Percentiles rank a stretch among this genome's conserved stretches.
phyloP scores from a whole-genome alignment of 805 yeast species.

The Lachancea mirantina region DNA sequence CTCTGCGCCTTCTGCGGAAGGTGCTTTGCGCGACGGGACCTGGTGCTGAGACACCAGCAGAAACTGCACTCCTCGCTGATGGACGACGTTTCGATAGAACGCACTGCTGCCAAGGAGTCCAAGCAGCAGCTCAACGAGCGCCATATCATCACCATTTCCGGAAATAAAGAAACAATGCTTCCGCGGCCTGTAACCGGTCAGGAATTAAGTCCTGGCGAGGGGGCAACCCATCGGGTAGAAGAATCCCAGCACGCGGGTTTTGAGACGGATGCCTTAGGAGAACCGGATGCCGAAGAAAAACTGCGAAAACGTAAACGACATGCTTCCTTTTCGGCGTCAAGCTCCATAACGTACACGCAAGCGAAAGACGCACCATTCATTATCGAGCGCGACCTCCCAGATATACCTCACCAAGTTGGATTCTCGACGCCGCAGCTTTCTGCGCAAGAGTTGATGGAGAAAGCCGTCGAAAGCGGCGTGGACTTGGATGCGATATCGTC shows the following conservation, averaged over 20 bases:
- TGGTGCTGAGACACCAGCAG: constrained; percentile 89
- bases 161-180: constrained; percentile 34
- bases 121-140: constrained; percentile 27
- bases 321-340: constrained; percentile 40
- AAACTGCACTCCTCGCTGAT: constrained; percentile 62
- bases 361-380: constrained; percentile 9
- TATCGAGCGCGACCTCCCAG: constrained; percentile 14
- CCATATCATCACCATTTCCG: constrained; percentile 33
- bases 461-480: constrained; percentile 23
- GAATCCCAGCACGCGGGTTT: not conserved
- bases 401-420: constrained; percentile 58
- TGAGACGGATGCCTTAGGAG: not conserved
- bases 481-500: constrained; percentile 20
- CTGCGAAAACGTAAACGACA: constrained; percentile 32
- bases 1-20: constrained; percentile 96
- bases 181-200: constrained; percentile 21
- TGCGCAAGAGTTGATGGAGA: constrained; percentile 39
- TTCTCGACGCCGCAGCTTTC: constrained; percentile 74
- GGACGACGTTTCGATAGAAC: constrained; percentile 27
- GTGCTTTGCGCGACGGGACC: constrained; percentile 85
- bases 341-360: constrained; percentile 31
- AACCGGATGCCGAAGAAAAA: constrained; percentile 1
- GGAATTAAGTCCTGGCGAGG: not conserved
- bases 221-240: not conserved
- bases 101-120: constrained; percentile 12